Evolutionary conservation across 164 flowering plant genomes (phyloP).

Genomic region (Protea cynaroides): DNA sequence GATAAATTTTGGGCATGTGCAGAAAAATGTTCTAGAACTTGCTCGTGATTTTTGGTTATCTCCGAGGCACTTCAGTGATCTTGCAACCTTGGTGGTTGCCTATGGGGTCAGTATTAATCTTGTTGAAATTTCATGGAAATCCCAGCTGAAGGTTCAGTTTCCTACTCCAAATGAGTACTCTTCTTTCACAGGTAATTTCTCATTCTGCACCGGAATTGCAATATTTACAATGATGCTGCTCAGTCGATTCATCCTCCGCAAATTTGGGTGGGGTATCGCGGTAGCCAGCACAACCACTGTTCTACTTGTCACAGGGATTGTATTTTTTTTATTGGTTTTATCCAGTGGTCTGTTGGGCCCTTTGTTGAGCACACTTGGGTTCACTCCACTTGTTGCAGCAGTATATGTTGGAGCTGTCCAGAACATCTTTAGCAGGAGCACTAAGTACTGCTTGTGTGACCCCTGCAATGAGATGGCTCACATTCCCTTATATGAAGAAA

Average conservation of each 20-base stretch:
- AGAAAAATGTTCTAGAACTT: too few species aligned
- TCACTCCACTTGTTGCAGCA: constrained; percentile 30
- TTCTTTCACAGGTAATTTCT: constrained; percentile 28
- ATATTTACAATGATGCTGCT: constrained; percentile 28
- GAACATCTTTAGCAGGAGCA: constrained; percentile 29
- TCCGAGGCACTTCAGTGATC: constrained; percentile 27
- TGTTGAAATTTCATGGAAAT: constrained; percentile 34
- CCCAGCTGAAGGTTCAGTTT: constrained; percentile 33
- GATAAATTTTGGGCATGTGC: too few species aligned
- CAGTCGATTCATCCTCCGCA: constrained; percentile 24
- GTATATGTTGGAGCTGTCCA: constrained; percentile 28
- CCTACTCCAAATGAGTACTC: constrained; percentile 33
- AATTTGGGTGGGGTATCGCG: constrained; percentile 31
- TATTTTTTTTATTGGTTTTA: constrained; percentile 21
- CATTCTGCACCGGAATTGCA: constrained; percentile 23
- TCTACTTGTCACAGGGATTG: constrained; percentile 23
- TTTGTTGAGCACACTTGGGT: constrained; percentile 15
- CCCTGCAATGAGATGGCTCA: constrained; percentile 32
- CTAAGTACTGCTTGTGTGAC: constrained; percentile 28
- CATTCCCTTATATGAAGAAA: constrained; percentile 29
- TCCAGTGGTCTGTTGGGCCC: constrained; percentile 24
- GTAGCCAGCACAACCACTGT: constrained; percentile 27
- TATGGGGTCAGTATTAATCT: constrained; percentile 33
- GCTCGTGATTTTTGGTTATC: too few species aligned
- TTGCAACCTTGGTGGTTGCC: constrained; percentile 29